Base-by-base conservation (phyloP, 2,329 filamentous ascomycete species). In the Aaosphaeria arxii region DNA sequence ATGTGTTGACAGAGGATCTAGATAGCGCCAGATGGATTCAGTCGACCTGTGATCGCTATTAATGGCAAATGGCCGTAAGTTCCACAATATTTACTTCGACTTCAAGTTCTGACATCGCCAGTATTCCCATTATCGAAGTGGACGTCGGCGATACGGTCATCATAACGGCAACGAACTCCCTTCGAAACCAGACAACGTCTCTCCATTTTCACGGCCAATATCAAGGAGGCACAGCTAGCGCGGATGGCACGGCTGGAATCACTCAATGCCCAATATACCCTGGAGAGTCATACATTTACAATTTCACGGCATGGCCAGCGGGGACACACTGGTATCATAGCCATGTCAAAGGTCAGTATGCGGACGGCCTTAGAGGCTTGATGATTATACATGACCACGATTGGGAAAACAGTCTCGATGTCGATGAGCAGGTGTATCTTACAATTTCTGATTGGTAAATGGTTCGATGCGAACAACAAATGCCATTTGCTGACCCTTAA, bases 171-270 rank as follows among this genome's bases (percentile, higher is more conserved):
- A 72, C 82, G 55, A 92, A 92, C 57, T 76, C 79, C 24, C 81
- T 87, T 1, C 73, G 75, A 9, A 87, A 90, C 55, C 67, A 80
- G 55, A 80, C 78, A 9, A 86, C 85, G 6, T 81, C 78, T 35
- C 75, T 91, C 5, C 88, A 92, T 63, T 91, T 88, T 66, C 88
- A 92, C 56, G 88, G 88, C 11, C 77, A 92, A 53, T 89, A 83
- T 61, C 87, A 90, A 62, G 88, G 88, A 55, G 86, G 86, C 83
- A 49, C 77, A 78, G 48, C 88, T 89, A 84, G 40, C 7, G 40
- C 40, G 17, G 88, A 92, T 59, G 88, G 88, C 0, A 80, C 86
- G 1, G 75, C 82, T 0, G 85, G 81, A 33, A 77, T 88, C 5
- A 85, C 81, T 0, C 86, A 71, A 44, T 70, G 68, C 31, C 56